phyloP scores from a whole-genome alignment of 75 land plant genomes.

The Sequoia sempervirens region DNA sequence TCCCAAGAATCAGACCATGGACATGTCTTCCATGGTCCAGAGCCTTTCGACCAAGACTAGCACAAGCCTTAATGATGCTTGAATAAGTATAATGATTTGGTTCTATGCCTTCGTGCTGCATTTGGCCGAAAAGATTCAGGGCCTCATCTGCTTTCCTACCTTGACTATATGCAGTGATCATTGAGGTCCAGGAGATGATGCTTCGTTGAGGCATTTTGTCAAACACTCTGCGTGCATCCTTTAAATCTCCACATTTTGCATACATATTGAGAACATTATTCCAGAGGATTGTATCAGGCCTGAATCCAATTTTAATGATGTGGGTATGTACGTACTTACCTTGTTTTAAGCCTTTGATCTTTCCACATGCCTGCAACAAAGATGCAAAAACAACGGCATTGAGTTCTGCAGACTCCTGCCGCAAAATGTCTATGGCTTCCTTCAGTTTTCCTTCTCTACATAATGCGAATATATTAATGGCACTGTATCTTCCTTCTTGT shows the following conservation, averaged over 20 bases:
- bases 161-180: conserved; percentile 49
- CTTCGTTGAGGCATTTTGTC: conserved; percentile 47
- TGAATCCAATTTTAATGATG: too few species aligned
- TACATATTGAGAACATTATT: conserved; percentile 63
- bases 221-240: conserved; percentile 54
- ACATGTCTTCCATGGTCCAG: conserved; percentile 37
- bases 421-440: too few species aligned
- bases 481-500: too few species aligned
- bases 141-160: conserved; percentile 27
- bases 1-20: conserved; percentile 33
- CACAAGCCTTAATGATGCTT: conserved; percentile 37
- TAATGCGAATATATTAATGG: too few species aligned
- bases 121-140: conserved; percentile 24
- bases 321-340: too few species aligned
- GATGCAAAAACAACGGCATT: too few species aligned
- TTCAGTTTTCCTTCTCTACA: too few species aligned
- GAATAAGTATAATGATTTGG: conserved; percentile 55
- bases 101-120: conserved; percentile 30
- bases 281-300: too few species aligned
- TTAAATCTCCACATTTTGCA: conserved; percentile 50
- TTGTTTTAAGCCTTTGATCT: too few species aligned
- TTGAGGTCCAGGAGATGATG: conserved; percentile 60
- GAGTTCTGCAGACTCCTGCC: too few species aligned
- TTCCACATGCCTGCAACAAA: too few species aligned
- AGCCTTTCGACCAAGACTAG: conserved; percentile 7